These are phyloP conservation scores for Rhodotorula kratochvilovae DNA, from an alignment of 768 basidiomycete species.

Conservation along the genomic window DNA sequence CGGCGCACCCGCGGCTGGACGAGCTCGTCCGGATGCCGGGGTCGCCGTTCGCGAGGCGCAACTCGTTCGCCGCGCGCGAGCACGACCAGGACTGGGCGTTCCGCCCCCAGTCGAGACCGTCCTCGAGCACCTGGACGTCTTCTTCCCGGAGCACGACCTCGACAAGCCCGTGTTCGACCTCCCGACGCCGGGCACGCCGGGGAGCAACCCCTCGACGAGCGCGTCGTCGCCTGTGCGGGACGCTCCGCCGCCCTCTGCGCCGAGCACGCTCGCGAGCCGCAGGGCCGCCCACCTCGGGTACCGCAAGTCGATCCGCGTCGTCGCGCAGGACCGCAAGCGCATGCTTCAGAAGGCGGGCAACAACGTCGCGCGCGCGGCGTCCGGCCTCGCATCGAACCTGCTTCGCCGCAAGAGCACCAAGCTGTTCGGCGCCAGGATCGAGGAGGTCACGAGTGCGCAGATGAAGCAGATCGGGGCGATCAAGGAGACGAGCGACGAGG, in stretches of 20 bases:
- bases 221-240: constrained; percentile 44
- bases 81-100: constrained; percentile 40
- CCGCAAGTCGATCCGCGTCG: constrained; percentile 87
- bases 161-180: constrained; percentile 91
- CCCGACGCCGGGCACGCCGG: constrained; percentile 61
- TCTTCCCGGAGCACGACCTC: constrained; percentile 92
- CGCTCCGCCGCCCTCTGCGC: constrained; percentile 33
- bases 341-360: constrained; percentile 61
- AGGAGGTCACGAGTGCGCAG: constrained; percentile 81
- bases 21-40: constrained; percentile 15
- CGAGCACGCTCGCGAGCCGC: constrained; percentile 34
- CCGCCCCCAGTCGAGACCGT: constrained; percentile 63
- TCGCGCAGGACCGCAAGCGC: constrained; percentile 81
- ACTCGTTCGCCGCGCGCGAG: constrained; percentile 35
- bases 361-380: constrained; percentile 26
- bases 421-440: constrained; percentile 87
- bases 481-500: constrained; percentile 41
- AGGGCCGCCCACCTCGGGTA: constrained; percentile 48
- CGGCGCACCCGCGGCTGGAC: constrained; percentile 6
- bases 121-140: constrained; percentile 84
- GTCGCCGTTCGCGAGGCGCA: constrained; percentile 18
- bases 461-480: constrained; percentile 50
- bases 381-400: constrained; percentile 44
- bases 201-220: constrained; percentile 65
- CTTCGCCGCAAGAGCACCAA: constrained; percentile 83